Evolutionary conservation across 2,329 filamentous ascomycete species (phyloP), one percentile per base, ranked within the genome.

Genomic region (Apiospora arundinis): DNA sequence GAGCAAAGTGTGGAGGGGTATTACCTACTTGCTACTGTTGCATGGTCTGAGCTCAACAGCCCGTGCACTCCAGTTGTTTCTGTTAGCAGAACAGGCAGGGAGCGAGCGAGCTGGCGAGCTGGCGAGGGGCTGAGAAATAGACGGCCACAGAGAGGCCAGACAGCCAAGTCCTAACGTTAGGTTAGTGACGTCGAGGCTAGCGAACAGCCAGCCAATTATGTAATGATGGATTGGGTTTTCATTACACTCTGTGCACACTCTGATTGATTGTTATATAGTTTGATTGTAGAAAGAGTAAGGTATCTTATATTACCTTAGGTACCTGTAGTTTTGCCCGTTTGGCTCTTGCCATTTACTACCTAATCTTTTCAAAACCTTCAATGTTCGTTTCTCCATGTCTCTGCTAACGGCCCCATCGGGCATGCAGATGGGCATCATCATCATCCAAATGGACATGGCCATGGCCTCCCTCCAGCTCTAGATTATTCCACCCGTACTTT

Each of bases 1-100:
- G 12, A 60, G 52, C 21, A 14, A 56, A 63, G 56, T 63, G 56
- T 63, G 56, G 56, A 63, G 56, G 56, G 56, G 56, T 63, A 37
- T n/a, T 46, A 21, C 2, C n/a, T n/a, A n/a, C n/a, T n/a, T n/a
- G n/a, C n/a, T n/a, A 40, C 56, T 63, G 32, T 12, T 63, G 28
- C 25, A 60, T 60, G 56, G 56, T 40, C 56, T 63, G 56, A 63
- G 56, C 56, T 63, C 56, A 8, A 37, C 52, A 2, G 52, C 52
- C 52, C 52, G 52, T 28, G 12, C 52, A 28, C 28, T 60, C 52
- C 28, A 60, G 52, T 60, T 60, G 18, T n/a, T 45, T 28, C 12
- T 32, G 32, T 21, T 56, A n/a, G n/a, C n/a, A n/a, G n/a, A n/a
- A n/a, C 25, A 32, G 32, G 21, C 25, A 56, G 49, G 49, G 49